Percentiles rank a stretch among this genome's conserved stretches.
These are phyloP conservation scores for Mediolabrus comicus DNA, from an alignment of 108 stramenopile species.

Conservation along the genomic window DNA sequence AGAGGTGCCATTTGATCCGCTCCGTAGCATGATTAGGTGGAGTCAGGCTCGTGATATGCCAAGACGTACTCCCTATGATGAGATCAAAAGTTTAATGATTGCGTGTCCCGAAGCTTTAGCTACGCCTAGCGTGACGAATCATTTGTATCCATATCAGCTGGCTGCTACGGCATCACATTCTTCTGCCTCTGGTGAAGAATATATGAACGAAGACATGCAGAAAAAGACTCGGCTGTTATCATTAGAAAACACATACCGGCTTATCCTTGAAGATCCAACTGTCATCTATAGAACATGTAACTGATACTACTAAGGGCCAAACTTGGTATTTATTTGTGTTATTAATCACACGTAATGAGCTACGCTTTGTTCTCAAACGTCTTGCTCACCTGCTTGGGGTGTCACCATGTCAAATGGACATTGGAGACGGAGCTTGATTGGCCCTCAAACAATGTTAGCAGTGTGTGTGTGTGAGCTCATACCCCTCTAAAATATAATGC, in stretches of 20 bases:
- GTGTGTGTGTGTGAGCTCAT: background rate
- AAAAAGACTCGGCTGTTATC: background rate
- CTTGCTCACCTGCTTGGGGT: background rate
- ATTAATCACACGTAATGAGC: background rate
- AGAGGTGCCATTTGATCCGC: background rate
- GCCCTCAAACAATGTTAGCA: background rate
- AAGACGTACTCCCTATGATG: constrained; percentile 4
- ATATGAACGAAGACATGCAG: background rate
- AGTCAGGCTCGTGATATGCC: background rate
- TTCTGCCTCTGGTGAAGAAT: background rate
- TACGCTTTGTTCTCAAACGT: background rate
- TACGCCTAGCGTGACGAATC: background rate
- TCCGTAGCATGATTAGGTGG: background rate
- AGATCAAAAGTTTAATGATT: constrained; percentile 16
- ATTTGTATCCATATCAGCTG: constrained; percentile 4
- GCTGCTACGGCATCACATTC: background rate
- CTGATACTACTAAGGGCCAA: background rate
- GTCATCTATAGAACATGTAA: background rate
- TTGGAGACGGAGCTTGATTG: background rate
- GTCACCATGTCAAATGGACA: background rate
- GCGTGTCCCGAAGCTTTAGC: constrained; percentile 26
- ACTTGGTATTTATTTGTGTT: background rate
- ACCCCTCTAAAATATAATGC: background rate
- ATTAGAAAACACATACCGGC: constrained; percentile 5
- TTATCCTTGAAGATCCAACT: background rate